Conservation (phyloP, 2,329 filamentous ascomycete genomes). For the Cladosporium sp. region DNA sequence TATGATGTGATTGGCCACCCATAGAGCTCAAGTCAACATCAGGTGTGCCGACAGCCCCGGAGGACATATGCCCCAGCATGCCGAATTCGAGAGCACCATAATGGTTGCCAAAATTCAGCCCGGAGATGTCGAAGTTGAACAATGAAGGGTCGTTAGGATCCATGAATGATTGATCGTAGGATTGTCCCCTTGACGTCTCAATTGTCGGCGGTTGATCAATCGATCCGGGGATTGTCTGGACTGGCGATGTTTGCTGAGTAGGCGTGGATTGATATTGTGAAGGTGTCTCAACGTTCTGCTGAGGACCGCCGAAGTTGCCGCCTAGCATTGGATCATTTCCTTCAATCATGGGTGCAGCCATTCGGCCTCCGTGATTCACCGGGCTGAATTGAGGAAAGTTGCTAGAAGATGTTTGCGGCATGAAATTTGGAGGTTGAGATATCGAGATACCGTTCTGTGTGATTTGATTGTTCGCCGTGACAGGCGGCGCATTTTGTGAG, state of each 20-base stretch:
- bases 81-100: slow-evolving; percentile 95
- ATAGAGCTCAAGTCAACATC: slow-evolving; percentile 31
- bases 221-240: slow-evolving; percentile 45
- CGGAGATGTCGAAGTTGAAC: slow-evolving; percentile 94
- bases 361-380: slow-evolving; percentile 27
- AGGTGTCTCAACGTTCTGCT: slow-evolving; percentile 56
- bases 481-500: slow-evolving; percentile 1
- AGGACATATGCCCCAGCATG: slow-evolving; percentile 94
- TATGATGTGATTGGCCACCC: slow-evolving; percentile 22
- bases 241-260: slow-evolving; percentile 43
- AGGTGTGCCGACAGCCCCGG: slow-evolving; percentile 55
- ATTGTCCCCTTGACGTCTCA: slow-evolving; percentile 35
- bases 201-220: slow-evolving; percentile 28
- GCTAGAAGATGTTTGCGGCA: slow-evolving; percentile 33
- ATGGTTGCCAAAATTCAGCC: slow-evolving; percentile 90
- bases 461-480: slow-evolving; percentile 5
- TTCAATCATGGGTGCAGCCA: slow-evolving; percentile 41
- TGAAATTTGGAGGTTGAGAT: slow-evolving; percentile 39
- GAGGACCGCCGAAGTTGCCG: slow-evolving; percentile 30
- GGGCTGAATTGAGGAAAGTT: slow-evolving; percentile 37
- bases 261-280: slow-evolving; percentile 62
- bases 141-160: slow-evolving; percentile 87
- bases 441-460: slow-evolving; percentile 18
- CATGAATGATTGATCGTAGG: slow-evolving; percentile 61
- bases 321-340: slow-evolving; percentile 19